phyloP scores from a whole-genome alignment of 768 basidiomycete genomes.

The Pleurotus giganteus region DNA sequence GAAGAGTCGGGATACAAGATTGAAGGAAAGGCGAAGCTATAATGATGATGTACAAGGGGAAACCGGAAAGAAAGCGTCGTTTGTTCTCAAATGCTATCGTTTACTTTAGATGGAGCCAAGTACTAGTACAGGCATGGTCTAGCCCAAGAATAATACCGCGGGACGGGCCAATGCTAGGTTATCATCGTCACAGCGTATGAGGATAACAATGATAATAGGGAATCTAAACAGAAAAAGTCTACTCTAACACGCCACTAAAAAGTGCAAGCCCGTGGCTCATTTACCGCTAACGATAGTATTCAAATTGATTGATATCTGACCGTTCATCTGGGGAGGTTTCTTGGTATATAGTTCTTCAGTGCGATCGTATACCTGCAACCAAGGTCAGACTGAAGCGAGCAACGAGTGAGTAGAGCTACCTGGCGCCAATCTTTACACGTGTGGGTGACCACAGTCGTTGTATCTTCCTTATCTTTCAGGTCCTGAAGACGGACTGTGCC shows the following conservation, averaged over 20 bases:
- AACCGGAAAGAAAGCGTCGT: no score
- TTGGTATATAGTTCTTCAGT: neutral
- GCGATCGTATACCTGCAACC: neutral
- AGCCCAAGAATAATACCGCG: no score
- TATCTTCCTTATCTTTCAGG: neutral
- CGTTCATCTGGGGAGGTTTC: neutral
- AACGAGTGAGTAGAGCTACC: neutral
- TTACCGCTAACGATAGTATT: no score
- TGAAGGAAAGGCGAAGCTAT: conserved; percentile 16
- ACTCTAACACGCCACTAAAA: no score
- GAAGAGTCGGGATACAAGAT: conserved; percentile 48
- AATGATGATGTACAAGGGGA: neutral
- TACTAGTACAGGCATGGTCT: no score
- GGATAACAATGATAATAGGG: neutral
- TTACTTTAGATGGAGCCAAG: no score
- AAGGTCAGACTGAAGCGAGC: neutral
- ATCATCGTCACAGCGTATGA: neutral
- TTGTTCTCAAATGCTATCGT: no score
- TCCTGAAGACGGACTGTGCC: conserved; percentile 20
- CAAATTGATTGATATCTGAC: neutral
- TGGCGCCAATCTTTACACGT: conserved; percentile 13
- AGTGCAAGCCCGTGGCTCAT: neutral
- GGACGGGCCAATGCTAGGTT: no score
- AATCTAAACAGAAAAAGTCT: neutral
- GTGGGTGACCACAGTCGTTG: neutral